Evolutionary conservation across 805 yeast species (phyloP).

Genomic region (Jamesozyma piceae): DNA sequence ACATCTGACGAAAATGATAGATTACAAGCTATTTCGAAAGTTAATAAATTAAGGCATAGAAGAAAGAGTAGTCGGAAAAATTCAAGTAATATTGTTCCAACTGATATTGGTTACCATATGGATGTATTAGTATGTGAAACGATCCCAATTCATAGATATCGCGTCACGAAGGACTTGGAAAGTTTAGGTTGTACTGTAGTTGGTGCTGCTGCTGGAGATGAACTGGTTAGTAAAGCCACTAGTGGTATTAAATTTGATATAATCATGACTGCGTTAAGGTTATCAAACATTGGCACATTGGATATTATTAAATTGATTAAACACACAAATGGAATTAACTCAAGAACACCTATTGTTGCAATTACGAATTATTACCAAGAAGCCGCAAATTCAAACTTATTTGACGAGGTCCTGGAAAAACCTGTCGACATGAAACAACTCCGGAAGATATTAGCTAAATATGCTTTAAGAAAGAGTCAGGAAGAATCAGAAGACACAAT

Average conservation of each 20-base stretch:
- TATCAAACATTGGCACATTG: slow-evolving; percentile 57
- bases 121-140: slow-evolving; percentile 81
- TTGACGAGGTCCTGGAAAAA: slow-evolving; percentile 65
- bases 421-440: slow-evolving; percentile 37
- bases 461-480: slow-evolving; percentile 26
- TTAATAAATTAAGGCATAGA: slow-evolving; percentile 20
- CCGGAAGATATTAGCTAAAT: slow-evolving; percentile 23
- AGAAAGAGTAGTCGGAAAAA: slow-evolving; percentile 26
- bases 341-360: slow-evolving; percentile 68
- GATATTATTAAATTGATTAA: slow-evolving; percentile 72
- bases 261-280: slow-evolving; percentile 63
- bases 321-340: slow-evolving; percentile 68
- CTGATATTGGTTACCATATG: slow-evolving; percentile 28
- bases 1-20: slow-evolving; percentile 21
- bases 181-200: slow-evolving; percentile 73
- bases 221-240: slow-evolving; percentile 69
- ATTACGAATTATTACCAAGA: slow-evolving; percentile 64
- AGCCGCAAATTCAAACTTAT: slow-evolving; percentile 43
- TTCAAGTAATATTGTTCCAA: slow-evolving; percentile 9
- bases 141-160: slow-evolving; percentile 68
- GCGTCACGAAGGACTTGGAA: slow-evolving; percentile 54
- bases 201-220: slow-evolving; percentile 70
- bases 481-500: slow-evolving; percentile 26
- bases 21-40: slow-evolving; percentile 22
- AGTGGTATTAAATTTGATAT: slow-evolving; percentile 78